Percentiles rank a stretch among this genome's conserved stretches.
Evolutionary conservation across 2,329 filamentous ascomycete species (phyloP).

Genomic region (Xylariaceae sp.): DNA sequence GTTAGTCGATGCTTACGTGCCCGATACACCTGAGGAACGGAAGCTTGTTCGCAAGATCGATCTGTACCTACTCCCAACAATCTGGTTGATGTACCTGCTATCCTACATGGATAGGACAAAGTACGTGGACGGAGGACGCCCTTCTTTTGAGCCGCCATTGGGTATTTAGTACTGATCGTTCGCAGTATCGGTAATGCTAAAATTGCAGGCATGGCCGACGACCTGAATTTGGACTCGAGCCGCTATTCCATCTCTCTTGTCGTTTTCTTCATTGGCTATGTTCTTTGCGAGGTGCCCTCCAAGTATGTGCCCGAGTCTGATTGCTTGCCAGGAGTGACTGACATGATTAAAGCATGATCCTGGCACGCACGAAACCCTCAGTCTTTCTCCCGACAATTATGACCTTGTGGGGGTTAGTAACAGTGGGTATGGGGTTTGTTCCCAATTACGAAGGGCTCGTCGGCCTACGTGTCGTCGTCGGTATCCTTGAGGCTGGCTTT

Average conservation of each 20-base stretch:
- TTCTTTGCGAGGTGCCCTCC: conserved; percentile 59
- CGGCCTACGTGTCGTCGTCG: conserved; percentile 42
- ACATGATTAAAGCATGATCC: conserved; percentile 38
- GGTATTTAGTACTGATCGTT: too few species aligned
- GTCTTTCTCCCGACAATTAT: conserved; percentile 66
- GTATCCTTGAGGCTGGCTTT: conserved; percentile 55
- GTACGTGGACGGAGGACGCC: conserved; percentile 11
- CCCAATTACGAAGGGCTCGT: conserved; percentile 23
- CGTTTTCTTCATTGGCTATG: conserved; percentile 69
- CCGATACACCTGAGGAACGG: conserved; percentile 28
- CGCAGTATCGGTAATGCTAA: conserved; percentile 50
- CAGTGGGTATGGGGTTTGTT: conserved; percentile 26
- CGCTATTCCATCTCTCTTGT: conserved; percentile 56
- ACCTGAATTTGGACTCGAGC: conserved; percentile 48
- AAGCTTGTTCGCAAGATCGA: conserved; percentile 36
- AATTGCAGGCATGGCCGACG: conserved; percentile 42
- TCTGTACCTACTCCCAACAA: conserved; percentile 36
- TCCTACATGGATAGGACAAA: conserved; percentile 58
- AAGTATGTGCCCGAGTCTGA: too few species aligned
- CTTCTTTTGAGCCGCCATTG: neutral
- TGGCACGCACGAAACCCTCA: conserved; percentile 58
- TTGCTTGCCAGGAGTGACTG: too few species aligned
- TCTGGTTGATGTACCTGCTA: conserved; percentile 58
- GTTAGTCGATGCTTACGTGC: conserved; percentile 20
- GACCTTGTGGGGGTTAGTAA: conserved; percentile 37